Base-by-base conservation (phyloP, 352 stramenopile species). In the Globisporangium acanthophoron region DNA sequence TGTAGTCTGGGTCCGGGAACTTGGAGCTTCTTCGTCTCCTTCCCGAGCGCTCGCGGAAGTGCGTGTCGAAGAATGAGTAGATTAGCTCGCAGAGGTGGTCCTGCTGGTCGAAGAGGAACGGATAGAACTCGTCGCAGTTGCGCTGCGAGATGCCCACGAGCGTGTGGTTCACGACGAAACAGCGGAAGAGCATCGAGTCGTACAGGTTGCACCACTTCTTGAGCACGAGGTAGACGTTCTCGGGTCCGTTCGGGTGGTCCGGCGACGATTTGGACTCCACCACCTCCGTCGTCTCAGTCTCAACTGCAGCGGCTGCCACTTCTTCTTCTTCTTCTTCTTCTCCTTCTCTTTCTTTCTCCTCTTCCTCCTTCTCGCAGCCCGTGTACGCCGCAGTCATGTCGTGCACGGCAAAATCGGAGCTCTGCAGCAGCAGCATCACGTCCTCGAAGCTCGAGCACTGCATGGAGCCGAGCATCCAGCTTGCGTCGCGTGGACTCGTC, bases 151-250 rank as follows among this genome's bases (percentile, higher is more conserved):
- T 83, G 5, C 76, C 92, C 24, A 98, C 73, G 7, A 96, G 70
- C 48, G 79, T 59, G 64, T 87, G 69, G 37, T 77, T 65, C 24
- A 84, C 67, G 24, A 98, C 87, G 68, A 98, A 98, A 66, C 91
- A 97, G 48, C 95, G 84, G 65, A 98, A 98, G 61, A 97, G 85
- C 88, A 97, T 97, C 68, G 88, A 97, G 59, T 97, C 89, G 74
- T 91, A 88, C 20, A 98, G 88, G 54, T 96, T 97, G 69, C 92
- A 97, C 91, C 91, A 98, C 67, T 98, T 98, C 60, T 96, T 90
- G 47, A 98, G 74, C 54, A 97, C 89, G n/a, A 98, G 66, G 60
- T 93, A 81, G 57, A 78, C 74, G 21, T 40, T 13, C 12, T 53
- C 35, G 24, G 33, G 60, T 18, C 40, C 70, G 69, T 49, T 64